Base-by-base conservation (phyloP, 2,329 filamentous ascomycete species). In the Fusarium verrucosum region DNA sequence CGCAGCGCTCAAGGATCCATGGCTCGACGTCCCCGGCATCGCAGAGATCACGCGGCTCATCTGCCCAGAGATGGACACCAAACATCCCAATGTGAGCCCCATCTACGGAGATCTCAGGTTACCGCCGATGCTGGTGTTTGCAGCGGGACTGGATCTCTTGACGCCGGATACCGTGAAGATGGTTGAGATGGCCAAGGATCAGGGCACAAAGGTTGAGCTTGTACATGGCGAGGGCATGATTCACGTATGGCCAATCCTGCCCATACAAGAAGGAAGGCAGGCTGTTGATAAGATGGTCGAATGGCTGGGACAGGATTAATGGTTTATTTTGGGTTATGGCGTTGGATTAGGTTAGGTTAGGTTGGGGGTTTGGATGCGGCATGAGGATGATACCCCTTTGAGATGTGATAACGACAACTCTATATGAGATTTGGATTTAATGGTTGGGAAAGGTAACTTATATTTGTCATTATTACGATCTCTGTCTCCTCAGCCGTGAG, bases 201-300 rank as follows among this genome's bases (percentile, higher is more conserved):
- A 66, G 11, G 72, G 72, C 6, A 55, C 68, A 13, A 62, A 73
- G 33, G 70, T 71, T 20, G 73, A 73, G 30, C 44, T 74, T 10
- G 62, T 75, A 6, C 37, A 70, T 14, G 74, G 75, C 14, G 67
- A 71, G 58, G 73, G 71, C 7, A 71, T 76, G 74, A 63, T 75
- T 43, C 75, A 76, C 30, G 72, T 73, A 10, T 76, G 74, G 74
- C 73, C 73, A 7, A 20, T 76, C 30, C 35, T 76, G 6, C 67
- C 73, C 9, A 66, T 74, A 5, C 66, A 68, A 23, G 75, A 76
- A 53, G 72, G 67, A 5, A 60, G 51, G 16, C 50, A 64, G 25
- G 73, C 74, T 1, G 45, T 73, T 20, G 66, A 73, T 7, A 67
- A 54, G 50, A 72, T 76, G 32, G 51, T 75, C 1, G 41, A 66